phyloP scores from a whole-genome alignment of 2,329 filamentous ascomycete species.

The Diaporthe aspalathi region DNA sequence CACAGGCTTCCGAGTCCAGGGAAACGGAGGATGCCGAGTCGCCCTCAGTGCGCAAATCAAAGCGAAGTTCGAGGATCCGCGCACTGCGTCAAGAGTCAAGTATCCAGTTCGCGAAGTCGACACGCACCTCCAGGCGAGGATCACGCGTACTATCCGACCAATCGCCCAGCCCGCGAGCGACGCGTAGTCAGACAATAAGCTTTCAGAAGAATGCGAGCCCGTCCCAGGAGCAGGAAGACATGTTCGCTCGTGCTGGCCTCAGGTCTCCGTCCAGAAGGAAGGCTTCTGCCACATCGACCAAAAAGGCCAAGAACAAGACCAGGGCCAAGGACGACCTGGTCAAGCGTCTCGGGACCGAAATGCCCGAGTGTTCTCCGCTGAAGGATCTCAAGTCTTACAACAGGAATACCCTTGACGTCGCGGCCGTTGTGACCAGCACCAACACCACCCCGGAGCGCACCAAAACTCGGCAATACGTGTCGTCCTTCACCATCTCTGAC shows the following conservation, averaged over 20 bases:
- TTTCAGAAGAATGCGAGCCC: slow-evolving; percentile 35
- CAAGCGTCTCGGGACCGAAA: slow-evolving; percentile 58
- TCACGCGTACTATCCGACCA: slow-evolving; percentile 29
- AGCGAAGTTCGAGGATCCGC: slow-evolving; percentile 15
- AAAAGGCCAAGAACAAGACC: slow-evolving; percentile 50
- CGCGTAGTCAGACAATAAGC: slow-evolving; percentile 39
- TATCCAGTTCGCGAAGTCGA: slow-evolving; percentile 7
- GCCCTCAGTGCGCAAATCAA: slow-evolving; percentile 5
- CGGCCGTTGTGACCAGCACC: slow-evolving; percentile 65
- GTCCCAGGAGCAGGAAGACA: slow-evolving; percentile 43
- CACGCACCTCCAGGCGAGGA: slow-evolving; percentile 1
- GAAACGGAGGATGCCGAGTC: slow-evolving; percentile 27
- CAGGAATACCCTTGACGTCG: slow-evolving; percentile 62
- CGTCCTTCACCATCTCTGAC: slow-evolving; percentile 69
- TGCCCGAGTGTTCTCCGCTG: slow-evolving; percentile 65
- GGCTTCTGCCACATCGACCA: slow-evolving; percentile 23
- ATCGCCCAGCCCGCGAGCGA: slow-evolving; percentile 34
- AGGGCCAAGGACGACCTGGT: slow-evolving; percentile 58
- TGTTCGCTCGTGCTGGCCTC: slow-evolving; percentile 47
- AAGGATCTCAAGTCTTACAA: slow-evolving; percentile 63
- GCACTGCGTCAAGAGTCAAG: slow-evolving; percentile 12
- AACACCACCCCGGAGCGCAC: slow-evolving; percentile 64
- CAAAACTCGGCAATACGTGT: slow-evolving; percentile 69
- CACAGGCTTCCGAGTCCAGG: slow-evolving; percentile 28
- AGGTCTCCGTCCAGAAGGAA: slow-evolving; percentile 45